Conservation (phyloP, 208 protist species). For the Leishmania arabica region DNA sequence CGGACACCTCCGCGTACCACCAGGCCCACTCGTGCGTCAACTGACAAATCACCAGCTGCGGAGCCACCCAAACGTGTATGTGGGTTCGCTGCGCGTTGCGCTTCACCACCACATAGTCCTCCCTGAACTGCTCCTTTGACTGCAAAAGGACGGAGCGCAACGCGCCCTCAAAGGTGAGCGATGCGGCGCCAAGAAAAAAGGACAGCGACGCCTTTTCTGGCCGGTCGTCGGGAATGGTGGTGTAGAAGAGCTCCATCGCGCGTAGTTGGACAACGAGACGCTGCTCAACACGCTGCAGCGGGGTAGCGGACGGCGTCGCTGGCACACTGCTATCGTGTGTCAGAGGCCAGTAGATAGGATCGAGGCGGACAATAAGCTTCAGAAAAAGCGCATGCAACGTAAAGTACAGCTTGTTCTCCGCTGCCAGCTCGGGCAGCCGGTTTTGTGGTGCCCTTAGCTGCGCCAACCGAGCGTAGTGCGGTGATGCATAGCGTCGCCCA, state of each 20-base stretch:
- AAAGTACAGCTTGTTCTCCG: conserved; percentile 19
- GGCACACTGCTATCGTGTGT: conserved; percentile 24
- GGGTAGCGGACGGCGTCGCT: conserved; percentile 13
- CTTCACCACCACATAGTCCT: conserved; percentile 59
- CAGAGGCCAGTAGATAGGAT: conserved; percentile 32
- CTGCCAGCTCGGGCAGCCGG: conserved; percentile 2
- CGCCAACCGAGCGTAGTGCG: conserved; percentile 7
- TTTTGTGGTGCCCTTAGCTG: conserved; percentile 14
- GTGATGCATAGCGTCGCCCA: conserved; percentile 15
- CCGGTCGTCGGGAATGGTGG: conserved; percentile 22
- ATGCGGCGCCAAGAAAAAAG: conserved; percentile 44
- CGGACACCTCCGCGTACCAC: conserved; percentile 48
- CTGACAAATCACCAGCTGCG: conserved; percentile 45
- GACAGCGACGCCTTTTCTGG: conserved; percentile 39
- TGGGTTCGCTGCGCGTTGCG: conserved; percentile 57
- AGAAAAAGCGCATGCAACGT: conserved; percentile 16
- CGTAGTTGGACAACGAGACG: conserved; percentile 10
- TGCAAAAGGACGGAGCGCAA: conserved; percentile 56
- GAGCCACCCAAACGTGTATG: conserved; percentile 37
- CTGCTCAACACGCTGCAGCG: conserved; percentile 20
- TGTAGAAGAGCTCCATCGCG: conserved; percentile 22
- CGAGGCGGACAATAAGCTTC: conserved; percentile 7
- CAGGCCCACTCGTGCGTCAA: conserved; percentile 67
- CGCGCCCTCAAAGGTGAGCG: conserved; percentile 43
- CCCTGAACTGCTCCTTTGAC: conserved; percentile 27